Base-by-base conservation (phyloP, 352 stramenopile genomes). In the Pythium grandisporangium region DNA sequence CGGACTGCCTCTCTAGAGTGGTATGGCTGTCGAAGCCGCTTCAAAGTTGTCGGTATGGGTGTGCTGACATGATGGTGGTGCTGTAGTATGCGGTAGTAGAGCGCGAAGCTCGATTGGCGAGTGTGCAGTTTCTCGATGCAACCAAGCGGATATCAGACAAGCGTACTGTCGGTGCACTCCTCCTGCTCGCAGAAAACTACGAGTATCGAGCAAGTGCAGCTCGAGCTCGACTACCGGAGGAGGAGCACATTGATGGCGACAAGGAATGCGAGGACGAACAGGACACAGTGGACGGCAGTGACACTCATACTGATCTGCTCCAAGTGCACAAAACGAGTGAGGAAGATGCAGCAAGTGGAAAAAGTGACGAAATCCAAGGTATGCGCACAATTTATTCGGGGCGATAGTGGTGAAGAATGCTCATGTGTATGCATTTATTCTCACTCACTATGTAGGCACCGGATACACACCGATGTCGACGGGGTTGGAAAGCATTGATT, bases 171-270 rank as follows among this genome's bases (percentile, higher is more conserved):
- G 63, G 87, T 22, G 71, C 77, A 27, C 48, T 90, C 7, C 46
- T 84, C 33, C 47, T 90, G 38, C 63, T 90, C 29, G 71, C 77
- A 0, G 71, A 83, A 41, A 87, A 87, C 40, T 90, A 90, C 51
- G 70, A 85, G 63, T 84, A 84, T 46, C 56, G 77, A 32, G 59
- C 77, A 22, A 81, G 84, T 27, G 55, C 82, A 36, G 70, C 70
- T n/a, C 53, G 55, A 14, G 58, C 68, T 2, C 65, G 45, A 29
- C 46, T 63, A 2, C 54, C 54, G 12, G 27, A 43, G 2, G 17
- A 40, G 16, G 20, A 8, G 57, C 44, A 63, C 70, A 45, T 54
- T 52, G 12, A 48, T 51, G 35, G 47, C 54, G 16, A 24, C n/a
- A n/a, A n/a, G n/a, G n/a, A n/a, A n/a, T n/a, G n/a, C n/a, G n/a